Evolutionary conservation across 2,329 filamentous ascomycete genomes (phyloP), one percentile per base, ranked within the genome.

Genomic region (Aspergillus phoenicis): DNA sequence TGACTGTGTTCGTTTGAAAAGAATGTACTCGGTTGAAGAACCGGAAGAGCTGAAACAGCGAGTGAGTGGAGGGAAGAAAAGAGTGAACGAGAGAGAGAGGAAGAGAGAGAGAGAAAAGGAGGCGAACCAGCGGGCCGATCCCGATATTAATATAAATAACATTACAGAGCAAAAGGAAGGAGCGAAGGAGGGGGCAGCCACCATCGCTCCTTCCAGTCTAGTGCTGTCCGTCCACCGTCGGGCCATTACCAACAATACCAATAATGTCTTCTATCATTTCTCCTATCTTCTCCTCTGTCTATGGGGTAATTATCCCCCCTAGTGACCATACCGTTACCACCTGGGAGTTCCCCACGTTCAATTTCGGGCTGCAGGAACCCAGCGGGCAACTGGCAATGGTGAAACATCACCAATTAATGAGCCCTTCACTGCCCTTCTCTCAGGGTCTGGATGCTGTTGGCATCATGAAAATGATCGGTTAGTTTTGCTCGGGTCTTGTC

Each of bases 31-130:
- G 74, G 75, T 68, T 68, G 61, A 61, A 66, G 63, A 70, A 73
- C 72, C 70, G 71, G 66, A 64, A 62, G 57, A 84, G 77, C 75
- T 79, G 82, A 84, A 80, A 75, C 79, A 78, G 81, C 62, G 62
- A 64, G 64, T 57, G 63, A 64, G 58, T 45, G 52, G 57, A 58
- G 57, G 60, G 64, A 64, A 61, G 57, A 65, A 64, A 65, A 61
- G 51, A 59, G 52, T 58, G 53, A 52, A 55, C 60, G 57, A 55
- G 52, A 59, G 55, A 64, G 63, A 59, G 59, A 65, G 62, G 64
- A 45, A 57, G 51, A 56, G 52, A 53, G 41, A 62, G 48, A 41
- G 41, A 59, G 38, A 48, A 33, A 58, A 58, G 45, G 41, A 26
- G 52, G 28, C 17, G 38, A 52, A 20, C 17, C 39, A 43, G 45